Evolutionary conservation across 2,329 filamentous ascomycete species (phyloP), one percentile per base, ranked within the genome.

Genomic region (Saccharata proteae): DNA sequence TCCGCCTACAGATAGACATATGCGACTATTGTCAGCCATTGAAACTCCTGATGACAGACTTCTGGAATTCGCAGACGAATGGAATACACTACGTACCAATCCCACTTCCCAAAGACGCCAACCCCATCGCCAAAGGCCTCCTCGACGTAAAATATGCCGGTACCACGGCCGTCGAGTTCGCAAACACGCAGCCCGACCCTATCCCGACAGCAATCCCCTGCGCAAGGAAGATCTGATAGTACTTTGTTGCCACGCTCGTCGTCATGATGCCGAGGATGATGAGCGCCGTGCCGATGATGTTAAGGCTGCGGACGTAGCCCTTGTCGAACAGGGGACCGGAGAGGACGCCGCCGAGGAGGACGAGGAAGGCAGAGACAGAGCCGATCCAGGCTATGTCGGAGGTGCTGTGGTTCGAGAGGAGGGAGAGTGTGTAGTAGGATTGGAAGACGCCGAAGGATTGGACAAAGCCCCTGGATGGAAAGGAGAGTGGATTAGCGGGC

Each of bases 371-470:
- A 43, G 66, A 61, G n/a, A 64, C 53, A 3, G 54, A 57, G 8
- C 64, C 64, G 31, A 67, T 63, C 64, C 63, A 67, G 16, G 61
- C 57, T 29, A 67, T 64, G 9, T 54, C 44, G 2, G 58, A 62
- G 2, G 62, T 51, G 4, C 46, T 52, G 5, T 54, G 52, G 13
- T 42, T 41, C 3, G 46, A 34, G 6, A 66, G 52, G 5, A 64
- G 46, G n/a, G n/a, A n/a, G n/a, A n/a, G n/a, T n/a, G 19, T 54
- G 38, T 73, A 74, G 46, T 65, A 64, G 3, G 61, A 60, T 38
- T 74, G 67, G 34, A 69, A 74, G 3, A 66, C 61, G 3, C 69
- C 69, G 37, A 70, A 73, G n/a, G 64, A 63, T 26, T 61, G 64
- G 43, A 67, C 59, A 36, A 62, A 66, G 4, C 39, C 57, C 61